Percentiles rank a stretch among this genome's conserved stretches.
Conservation (phyloP, 805 yeast species). For the Blastobotrys attinorum region DNA sequence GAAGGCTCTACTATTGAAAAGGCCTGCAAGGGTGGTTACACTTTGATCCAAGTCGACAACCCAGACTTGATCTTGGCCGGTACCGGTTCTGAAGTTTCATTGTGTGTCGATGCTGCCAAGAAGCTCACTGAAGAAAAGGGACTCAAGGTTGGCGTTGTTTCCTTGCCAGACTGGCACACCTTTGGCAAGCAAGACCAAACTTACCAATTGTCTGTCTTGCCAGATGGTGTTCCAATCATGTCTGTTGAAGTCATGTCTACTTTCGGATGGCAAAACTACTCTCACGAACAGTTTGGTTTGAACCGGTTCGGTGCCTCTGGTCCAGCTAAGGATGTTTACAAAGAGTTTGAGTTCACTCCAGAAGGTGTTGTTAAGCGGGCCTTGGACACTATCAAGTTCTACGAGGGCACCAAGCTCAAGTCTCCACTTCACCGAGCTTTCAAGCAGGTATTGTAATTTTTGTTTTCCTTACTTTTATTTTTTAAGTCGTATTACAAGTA, state of each 20-base stretch:
- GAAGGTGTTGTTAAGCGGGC: constrained; percentile 90
- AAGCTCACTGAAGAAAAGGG: constrained; percentile 56
- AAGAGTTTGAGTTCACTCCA: constrained; percentile 81
- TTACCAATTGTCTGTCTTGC: constrained; percentile 80
- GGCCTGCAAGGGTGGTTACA: constrained; percentile 94
- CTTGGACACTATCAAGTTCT: constrained; percentile 67
- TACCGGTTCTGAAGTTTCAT: constrained; percentile 90
- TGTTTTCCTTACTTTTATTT: no score
- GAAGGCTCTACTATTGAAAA: constrained; percentile 87
- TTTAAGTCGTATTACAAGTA: no score
- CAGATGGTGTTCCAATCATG: constrained; percentile 88
- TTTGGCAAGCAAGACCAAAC: constrained; percentile 77
- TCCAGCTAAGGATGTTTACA: constrained; percentile 73
- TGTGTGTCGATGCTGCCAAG: constrained; percentile 79
- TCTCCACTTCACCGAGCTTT: constrained; percentile 82
- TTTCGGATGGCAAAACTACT: constrained; percentile 87
- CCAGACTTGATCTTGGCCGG: constrained; percentile 74
- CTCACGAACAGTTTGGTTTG: constrained; percentile 95
- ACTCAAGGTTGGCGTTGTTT: constrained; percentile 72
- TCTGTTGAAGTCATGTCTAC: constrained; percentile 92
- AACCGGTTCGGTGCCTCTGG: constrained; percentile 97
- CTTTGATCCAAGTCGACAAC: constrained; percentile 47
- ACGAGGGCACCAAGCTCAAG: constrained; percentile 61
- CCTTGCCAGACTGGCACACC: constrained; percentile 87
- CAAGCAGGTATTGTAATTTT: constrained; percentile 17